phyloP scores from a whole-genome alignment of 2,329 filamentous ascomycete genomes.

The Dothidotthia symphoricarpi region DNA sequence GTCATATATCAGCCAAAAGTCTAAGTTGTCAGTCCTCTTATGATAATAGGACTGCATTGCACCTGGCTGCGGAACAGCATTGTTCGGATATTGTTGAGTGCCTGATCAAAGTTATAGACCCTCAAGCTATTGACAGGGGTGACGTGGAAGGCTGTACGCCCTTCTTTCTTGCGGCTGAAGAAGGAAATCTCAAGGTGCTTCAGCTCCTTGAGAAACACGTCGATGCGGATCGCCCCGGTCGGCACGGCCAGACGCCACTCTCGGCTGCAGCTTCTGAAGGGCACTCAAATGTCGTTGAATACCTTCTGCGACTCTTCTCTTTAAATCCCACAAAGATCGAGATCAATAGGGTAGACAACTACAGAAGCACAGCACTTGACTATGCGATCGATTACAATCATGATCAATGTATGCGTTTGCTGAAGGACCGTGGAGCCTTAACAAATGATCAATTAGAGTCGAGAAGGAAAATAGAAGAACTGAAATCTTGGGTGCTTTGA shows the following conservation, averaged over 20 bases:
- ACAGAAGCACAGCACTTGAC: no score
- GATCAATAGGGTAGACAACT: no score
- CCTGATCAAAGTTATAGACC: neutral
- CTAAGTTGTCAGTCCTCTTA: no score
- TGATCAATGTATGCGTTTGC: no score
- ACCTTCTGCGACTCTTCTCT: neutral
- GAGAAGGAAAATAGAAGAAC: no score
- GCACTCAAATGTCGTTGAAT: neutral
- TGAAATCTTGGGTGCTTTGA: no score
- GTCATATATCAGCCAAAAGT: neutral
- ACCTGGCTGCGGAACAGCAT: neutral
- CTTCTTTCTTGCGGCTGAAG: neutral
- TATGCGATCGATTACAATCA: no score
- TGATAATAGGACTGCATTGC: neutral
- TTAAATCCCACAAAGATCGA: conserved; percentile 22
- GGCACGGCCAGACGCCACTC: neutral
- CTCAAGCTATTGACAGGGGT: neutral
- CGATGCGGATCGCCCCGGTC: neutral
- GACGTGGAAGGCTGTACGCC: neutral
- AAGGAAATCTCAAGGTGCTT: neutral
- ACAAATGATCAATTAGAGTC: no score
- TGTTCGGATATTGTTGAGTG: neutral
- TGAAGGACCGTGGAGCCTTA: no score
- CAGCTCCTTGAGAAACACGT: neutral
- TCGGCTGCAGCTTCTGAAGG: neutral